Conservation (phyloP, 345 rosid genomes). For the Gossypium rotundifolium region DNA sequence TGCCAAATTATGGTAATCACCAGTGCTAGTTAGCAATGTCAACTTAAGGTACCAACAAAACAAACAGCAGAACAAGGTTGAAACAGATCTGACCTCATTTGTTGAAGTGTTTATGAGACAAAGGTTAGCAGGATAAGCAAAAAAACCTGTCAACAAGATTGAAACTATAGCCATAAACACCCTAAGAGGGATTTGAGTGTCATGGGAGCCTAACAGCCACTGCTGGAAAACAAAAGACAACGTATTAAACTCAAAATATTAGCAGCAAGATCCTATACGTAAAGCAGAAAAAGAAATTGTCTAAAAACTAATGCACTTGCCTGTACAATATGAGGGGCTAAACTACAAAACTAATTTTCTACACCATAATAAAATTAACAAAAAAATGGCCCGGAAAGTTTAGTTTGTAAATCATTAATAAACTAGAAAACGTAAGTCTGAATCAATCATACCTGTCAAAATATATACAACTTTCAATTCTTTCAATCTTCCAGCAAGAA, state of each 20-base stretch:
- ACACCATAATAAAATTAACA: neutral
- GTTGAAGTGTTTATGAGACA: constrained; percentile 80
- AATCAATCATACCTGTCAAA: neutral
- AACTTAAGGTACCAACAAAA: neutral
- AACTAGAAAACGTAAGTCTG: neutral
- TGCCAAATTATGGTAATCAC: neutral
- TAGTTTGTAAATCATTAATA: neutral
- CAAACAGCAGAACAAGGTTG: neutral
- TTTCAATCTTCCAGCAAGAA: neutral
- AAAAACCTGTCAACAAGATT: constrained; percentile 72
- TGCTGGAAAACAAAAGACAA: neutral
- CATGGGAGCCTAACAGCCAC: neutral
- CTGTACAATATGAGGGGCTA: neutral
- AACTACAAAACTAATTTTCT: neutral
- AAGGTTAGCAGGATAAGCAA: constrained; percentile 70
- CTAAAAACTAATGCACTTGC: neutral
- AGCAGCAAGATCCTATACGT: neutral
- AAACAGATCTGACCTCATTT: constrained; percentile 50
- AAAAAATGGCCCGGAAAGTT: neutral
- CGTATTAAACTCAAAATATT: neutral
- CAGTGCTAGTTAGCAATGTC: neutral
- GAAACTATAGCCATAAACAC: constrained; percentile 74
- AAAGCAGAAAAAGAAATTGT: neutral
- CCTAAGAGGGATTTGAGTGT: neutral
- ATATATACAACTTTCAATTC: neutral